Conservation (phyloP, 1,284 basidiomycete genomes). For the Cystobasidiaceae sp. region DNA sequence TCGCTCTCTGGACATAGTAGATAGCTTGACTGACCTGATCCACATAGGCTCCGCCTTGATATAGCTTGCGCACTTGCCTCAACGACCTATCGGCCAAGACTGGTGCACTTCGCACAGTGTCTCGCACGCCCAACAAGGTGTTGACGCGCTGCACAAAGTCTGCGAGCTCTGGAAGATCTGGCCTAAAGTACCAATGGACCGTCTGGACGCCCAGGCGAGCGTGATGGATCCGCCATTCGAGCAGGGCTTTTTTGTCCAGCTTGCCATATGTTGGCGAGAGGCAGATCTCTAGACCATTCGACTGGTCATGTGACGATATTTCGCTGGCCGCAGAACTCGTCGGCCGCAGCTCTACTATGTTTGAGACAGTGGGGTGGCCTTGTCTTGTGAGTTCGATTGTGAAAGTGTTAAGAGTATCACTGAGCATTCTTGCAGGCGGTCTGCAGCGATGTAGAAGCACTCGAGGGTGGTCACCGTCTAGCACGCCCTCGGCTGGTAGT, state of each 20-base stretch:
- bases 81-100: background rate
- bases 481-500: background rate
- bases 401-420: background rate
- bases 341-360: too few species aligned
- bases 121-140: background rate
- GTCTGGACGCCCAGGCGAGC: background rate
- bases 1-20: background rate
- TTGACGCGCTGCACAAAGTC: background rate
- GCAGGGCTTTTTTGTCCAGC: background rate
- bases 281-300: background rate
- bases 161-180: background rate
- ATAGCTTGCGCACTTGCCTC: background rate
- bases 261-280: background rate
- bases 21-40: background rate
- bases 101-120: background rate
- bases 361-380: too few species aligned
- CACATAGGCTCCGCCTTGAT: background rate
- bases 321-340: background rate
- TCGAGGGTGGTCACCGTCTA: background rate
- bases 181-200: constrained; percentile 1
- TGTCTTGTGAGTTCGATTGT: too few species aligned
- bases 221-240: constrained; percentile 9
- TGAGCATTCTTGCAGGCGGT: too few species aligned
- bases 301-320: background rate
- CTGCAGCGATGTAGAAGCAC: background rate